Evolutionary conservation across 495 filamentous ascomycete genomes (phyloP), one percentile per base, ranked within the genome.

Genomic region (Penicillium cataractarum): DNA sequence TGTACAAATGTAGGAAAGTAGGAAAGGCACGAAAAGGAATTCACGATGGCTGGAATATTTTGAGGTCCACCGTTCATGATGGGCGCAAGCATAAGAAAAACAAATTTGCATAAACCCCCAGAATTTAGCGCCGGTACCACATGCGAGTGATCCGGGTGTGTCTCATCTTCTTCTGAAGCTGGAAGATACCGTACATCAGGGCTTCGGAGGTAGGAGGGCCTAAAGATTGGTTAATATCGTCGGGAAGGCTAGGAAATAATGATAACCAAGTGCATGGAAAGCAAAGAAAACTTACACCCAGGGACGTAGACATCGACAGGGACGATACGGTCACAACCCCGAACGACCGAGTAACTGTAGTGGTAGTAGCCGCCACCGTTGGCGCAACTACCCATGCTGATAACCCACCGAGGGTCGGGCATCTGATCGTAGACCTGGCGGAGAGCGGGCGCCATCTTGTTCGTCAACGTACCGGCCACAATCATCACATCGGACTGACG

Each of bases 401-500:
- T 87, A 62, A 97, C 93, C 93, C 93, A 97, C 58, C 93, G 86
- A 33, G 93, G 93, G 31, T 97, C 93, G 42, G 93, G 93, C 93
- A 97, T 97, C 80, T 97, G 93, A 79, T 97, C 93, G 74, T 97
- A 97, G 33, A 97, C 93, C 78, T 97, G 93, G 67, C 93, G 83
- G 73, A 97, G 84, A 46, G 93, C 93, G 33, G 93, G 93, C 9
- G 93, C 93, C 93, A 97, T 97, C 84, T 97, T 97, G 81, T 97
- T 97, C 40, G 93, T 97, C 65, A 97, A 82, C 1, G 93, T 97
- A 44, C 93, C 93, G 29, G 93, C 93, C 12, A 97, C 93, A 72
- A 97, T 97, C 93, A 97, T 97, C 63, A 97, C 92, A 79, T 97
- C 93, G 55, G 91, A 95, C 79, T 97, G 93, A 27, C 93, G 91